Evolutionary conservation across 2,329 filamentous ascomycete species (phyloP).

Genomic region (Microdochium trichocladiopsis): DNA sequence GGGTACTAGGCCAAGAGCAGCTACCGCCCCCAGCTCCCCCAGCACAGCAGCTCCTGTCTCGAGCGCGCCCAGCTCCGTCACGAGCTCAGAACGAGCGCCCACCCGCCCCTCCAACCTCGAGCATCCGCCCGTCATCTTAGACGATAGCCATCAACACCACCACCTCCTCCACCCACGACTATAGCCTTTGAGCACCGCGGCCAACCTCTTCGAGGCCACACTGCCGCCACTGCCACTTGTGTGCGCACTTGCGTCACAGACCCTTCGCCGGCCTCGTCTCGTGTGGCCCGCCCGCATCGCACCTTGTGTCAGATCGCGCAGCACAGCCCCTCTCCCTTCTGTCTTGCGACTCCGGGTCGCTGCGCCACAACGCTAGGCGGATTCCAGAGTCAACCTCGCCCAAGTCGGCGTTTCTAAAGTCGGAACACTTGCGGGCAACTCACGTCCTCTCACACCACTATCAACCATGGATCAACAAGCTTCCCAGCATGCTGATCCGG

Average conservation of each 20-base stretch:
- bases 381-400: slow-evolving; percentile 21
- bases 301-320: slow-evolving; percentile 3
- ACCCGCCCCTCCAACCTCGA: too few species aligned
- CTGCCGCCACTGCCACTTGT: neutral
- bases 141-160: too few species aligned
- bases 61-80: too few species aligned
- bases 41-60: too few species aligned
- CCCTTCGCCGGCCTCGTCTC: neutral
- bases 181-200: too few species aligned
- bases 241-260: neutral
- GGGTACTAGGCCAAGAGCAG: neutral
- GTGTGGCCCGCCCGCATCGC: neutral
- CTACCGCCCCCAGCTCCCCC: neutral
- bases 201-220: too few species aligned
- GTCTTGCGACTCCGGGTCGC: slow-evolving; percentile 11
- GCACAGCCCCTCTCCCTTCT: slow-evolving; percentile 18
- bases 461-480: slow-evolving; percentile 43
- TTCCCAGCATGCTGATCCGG: slow-evolving; percentile 16
- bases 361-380: slow-evolving; percentile 22
- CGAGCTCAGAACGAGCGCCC: too few species aligned
- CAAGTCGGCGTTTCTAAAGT: slow-evolving; percentile 20
- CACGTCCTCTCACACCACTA: neutral
- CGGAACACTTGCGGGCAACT: slow-evolving; percentile 11
- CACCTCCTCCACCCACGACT: too few species aligned
- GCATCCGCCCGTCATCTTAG: too few species aligned